phyloP scores from a whole-genome alignment of 2,329 filamentous ascomycete genomes.

The Botrytis tulipae region DNA sequence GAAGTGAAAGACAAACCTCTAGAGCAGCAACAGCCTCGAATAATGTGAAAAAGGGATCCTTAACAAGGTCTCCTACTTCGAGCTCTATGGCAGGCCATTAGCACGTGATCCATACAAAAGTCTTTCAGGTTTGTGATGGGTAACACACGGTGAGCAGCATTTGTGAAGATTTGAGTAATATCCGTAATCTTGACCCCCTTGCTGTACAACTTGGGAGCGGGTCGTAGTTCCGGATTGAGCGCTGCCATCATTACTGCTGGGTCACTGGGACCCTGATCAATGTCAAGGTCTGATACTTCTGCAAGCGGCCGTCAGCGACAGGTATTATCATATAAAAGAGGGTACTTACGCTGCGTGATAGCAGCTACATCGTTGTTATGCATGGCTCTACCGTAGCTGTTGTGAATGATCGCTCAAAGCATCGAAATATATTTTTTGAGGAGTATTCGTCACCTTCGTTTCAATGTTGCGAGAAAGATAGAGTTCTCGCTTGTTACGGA shows the following conservation, averaged over 20 bases:
- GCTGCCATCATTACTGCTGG: constrained; percentile 29
- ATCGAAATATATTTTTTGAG: not conserved
- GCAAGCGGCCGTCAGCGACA: constrained; percentile 25
- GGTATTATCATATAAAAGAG: not conserved
- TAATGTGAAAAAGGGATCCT: constrained; percentile 90
- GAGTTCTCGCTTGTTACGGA: constrained; percentile 12
- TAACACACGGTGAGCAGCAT: constrained; percentile 52
- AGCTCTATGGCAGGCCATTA: constrained; percentile 55
- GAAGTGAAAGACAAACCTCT: constrained; percentile 51
- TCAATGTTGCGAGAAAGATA: constrained; percentile 14
- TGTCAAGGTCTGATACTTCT: constrained; percentile 35
- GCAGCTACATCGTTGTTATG: constrained; percentile 29
- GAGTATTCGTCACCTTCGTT: not conserved
- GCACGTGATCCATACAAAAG: constrained; percentile 30
- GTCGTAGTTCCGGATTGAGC: constrained; percentile 32
- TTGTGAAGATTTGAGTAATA: constrained; percentile 55
- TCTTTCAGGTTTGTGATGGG: constrained; percentile 15
- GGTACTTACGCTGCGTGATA: constrained; percentile 31
- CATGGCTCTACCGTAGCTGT: constrained; percentile 27
- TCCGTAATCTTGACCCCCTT: constrained; percentile 56
- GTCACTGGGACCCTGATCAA: constrained; percentile 32
- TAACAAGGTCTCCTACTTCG: constrained; percentile 77
- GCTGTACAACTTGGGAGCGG: constrained; percentile 37
- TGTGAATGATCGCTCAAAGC: not conserved
- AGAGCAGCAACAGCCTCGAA: constrained; percentile 91